A percentile compares a stretch with the other conserved stretches of the same genome.
phyloP scores from a whole-genome alignment of 306 rosid species.

The Quercus berberidifolia region DNA sequence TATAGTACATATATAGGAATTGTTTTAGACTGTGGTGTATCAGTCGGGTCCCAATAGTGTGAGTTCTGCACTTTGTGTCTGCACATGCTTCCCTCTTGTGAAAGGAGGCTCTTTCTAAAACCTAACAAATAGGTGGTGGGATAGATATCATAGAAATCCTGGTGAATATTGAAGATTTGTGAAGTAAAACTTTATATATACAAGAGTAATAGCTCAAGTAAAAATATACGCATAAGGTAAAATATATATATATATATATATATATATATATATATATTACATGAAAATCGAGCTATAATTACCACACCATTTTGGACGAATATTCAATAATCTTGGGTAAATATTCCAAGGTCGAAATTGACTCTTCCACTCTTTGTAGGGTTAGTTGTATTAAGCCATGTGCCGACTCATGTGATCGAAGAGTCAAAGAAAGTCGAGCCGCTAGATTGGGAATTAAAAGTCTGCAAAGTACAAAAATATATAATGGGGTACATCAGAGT shows the following conservation, averaged over 20 bases:
- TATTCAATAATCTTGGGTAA: not conserved
- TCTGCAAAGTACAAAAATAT: not conserved
- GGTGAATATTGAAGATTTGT: not conserved
- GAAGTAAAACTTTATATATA: not conserved
- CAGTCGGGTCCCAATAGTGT: not conserved
- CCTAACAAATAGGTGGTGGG: not conserved
- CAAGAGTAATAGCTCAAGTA: too few relatives aligned
- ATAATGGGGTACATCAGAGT: not conserved
- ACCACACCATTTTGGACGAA: not conserved
- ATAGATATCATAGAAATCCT: not conserved
- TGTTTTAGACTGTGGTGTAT: too few relatives aligned
- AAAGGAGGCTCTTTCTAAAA: not conserved
- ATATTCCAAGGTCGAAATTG: not conserved
- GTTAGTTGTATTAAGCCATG: slow-evolving; percentile 18
- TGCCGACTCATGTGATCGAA: slow-evolving; percentile 14
- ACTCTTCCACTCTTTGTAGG: not conserved
- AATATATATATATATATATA: too few relatives aligned
- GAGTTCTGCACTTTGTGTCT: not conserved
- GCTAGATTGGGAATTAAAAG: not conserved
- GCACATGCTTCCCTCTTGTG: not conserved
- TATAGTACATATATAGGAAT: too few relatives aligned
- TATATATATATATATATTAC: not conserved
- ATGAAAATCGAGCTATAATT: too few relatives aligned
- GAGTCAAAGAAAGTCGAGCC: not conserved
- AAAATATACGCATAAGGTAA: too few relatives aligned